Percentiles rank a stretch among this genome's conserved stretches.
phyloP scores from a whole-genome alignment of 768 basidiomycete genomes.

The Phanerochaete carnosa region DNA sequence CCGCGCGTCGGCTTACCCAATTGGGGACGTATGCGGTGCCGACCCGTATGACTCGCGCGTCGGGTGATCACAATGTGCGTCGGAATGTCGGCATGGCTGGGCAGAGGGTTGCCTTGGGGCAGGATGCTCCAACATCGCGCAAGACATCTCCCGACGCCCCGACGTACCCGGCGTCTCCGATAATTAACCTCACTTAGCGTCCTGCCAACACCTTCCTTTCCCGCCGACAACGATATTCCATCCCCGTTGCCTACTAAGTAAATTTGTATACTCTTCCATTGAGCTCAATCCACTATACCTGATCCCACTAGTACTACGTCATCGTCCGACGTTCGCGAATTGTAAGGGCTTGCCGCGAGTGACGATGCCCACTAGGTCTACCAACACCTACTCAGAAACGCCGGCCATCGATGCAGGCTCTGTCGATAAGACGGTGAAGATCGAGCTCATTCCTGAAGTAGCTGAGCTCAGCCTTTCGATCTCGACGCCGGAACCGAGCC shows the following conservation, averaged over 20 bases:
- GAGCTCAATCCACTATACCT: no score
- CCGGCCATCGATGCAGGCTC: neutral
- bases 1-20: neutral
- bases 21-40: neutral
- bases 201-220: no score
- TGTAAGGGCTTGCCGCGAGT: no score
- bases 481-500: neutral
- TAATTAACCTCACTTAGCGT: slow-evolving; percentile 1
- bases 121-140: neutral
- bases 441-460: neutral
- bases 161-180: neutral
- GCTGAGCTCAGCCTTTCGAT: neutral
- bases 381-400: no score
- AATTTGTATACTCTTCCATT: no score
- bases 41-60: neutral
- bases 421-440: neutral
- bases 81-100: neutral
- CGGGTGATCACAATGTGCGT: neutral
- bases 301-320: no score
- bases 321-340: no score
- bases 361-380: no score
- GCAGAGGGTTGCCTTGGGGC: neutral
- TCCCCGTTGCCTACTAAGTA: no score
- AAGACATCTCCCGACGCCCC: neutral
- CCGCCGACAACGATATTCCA: no score